Evolutionary conservation across 805 yeast species (phyloP).

Genomic region (Nakazawaea siamensis): DNA sequence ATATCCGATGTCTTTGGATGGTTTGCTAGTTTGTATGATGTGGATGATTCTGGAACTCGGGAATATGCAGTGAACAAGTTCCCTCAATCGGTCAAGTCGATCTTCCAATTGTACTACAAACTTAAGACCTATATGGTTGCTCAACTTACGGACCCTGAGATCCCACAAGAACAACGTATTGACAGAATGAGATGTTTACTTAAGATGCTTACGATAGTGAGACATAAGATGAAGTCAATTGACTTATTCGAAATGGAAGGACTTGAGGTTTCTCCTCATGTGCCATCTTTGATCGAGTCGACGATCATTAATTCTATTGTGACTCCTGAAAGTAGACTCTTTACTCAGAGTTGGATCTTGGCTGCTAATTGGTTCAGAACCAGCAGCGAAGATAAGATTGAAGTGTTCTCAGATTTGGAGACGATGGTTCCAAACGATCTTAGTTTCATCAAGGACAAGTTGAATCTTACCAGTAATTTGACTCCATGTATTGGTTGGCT

Average conservation of each 20-base stretch:
- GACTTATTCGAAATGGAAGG: conserved; percentile 28
- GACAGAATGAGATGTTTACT: conserved; percentile 64
- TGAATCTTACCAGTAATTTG: conserved; percentile 15
- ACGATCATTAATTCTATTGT: conserved; percentile 67
- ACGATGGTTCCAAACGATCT: conserved; percentile 22
- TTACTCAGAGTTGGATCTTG: conserved; percentile 59
- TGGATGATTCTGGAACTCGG: conserved; percentile 14
- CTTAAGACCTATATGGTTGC: conserved; percentile 54
- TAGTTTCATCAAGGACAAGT: conserved; percentile 7
- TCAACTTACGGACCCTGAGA: conserved; percentile 56
- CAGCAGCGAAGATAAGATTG: neutral
- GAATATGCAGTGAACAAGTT: conserved; percentile 38
- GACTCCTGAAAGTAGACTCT: conserved; percentile 73
- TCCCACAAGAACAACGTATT: conserved; percentile 51
- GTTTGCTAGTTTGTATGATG: conserved; percentile 50
- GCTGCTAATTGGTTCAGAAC: conserved; percentile 29
- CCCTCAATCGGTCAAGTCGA: conserved; percentile 61
- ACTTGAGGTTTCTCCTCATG: conserved; percentile 36
- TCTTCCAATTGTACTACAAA: conserved; percentile 60
- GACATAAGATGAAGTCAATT: conserved; percentile 56
- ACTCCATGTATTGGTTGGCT: conserved; percentile 93
- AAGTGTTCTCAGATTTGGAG: conserved; percentile 18
- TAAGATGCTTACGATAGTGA: conserved; percentile 53
- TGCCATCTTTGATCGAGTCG: conserved; percentile 83
- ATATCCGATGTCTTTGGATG: conserved; percentile 66